Evolutionary conservation across 2,329 filamentous ascomycete species (phyloP).

Genomic region (Aspergillus luchuensis): DNA sequence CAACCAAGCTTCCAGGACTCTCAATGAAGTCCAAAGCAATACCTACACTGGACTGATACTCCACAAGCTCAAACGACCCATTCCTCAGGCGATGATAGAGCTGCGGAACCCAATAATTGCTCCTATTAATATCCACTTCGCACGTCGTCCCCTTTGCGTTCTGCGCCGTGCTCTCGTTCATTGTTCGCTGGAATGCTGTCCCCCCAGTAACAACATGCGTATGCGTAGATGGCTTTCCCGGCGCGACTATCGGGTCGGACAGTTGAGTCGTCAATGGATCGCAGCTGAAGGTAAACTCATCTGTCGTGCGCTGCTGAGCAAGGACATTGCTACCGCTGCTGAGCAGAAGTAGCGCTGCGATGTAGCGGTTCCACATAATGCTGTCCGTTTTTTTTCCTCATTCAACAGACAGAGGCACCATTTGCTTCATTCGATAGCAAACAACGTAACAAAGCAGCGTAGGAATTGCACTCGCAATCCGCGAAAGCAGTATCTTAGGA

Average conservation of each 20-base stretch:
- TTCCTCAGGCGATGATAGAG: slow-evolving; percentile 59
- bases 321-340: background rate
- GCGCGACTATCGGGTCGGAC: slow-evolving; percentile 67
- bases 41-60: slow-evolving; percentile 22
- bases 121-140: slow-evolving; percentile 67
- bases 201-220: slow-evolving; percentile 72
- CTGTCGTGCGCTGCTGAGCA: slow-evolving; percentile 1
- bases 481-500: too few species aligned
- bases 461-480: too few species aligned
- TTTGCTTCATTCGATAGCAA: too few species aligned
- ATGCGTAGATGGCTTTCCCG: slow-evolving; percentile 61
- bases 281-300: slow-evolving; percentile 27
- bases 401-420: too few species aligned
- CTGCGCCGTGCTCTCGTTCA: slow-evolving; percentile 61
- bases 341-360: background rate
- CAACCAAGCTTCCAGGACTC: background rate
- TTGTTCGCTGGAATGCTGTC: slow-evolving; percentile 65
- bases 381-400: too few species aligned
- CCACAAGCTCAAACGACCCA: slow-evolving; percentile 22
- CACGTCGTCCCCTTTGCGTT: slow-evolving; percentile 53
- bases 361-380: background rate
- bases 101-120: slow-evolving; percentile 75
- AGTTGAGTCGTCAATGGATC: slow-evolving; percentile 35
- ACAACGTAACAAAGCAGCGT: too few species aligned
- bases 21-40: background rate